Percentiles rank a stretch among this genome's conserved stretches.
Evolutionary conservation across 1,284 basidiomycete genomes (phyloP).

Genomic region (Fistulinella cinereoalba): DNA sequence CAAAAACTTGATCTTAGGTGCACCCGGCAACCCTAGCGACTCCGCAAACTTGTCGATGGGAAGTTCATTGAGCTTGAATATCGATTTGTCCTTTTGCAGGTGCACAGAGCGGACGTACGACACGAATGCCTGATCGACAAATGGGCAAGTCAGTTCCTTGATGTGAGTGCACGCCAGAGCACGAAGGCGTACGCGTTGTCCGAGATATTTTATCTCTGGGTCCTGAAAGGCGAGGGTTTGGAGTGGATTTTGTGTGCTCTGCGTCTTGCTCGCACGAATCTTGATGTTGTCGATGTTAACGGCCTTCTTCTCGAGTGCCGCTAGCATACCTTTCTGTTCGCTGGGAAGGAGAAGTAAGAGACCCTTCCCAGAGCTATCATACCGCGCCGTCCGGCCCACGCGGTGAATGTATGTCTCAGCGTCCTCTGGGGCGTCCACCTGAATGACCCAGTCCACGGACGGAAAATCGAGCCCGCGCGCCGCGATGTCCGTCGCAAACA

Average conservation of each 20-base stretch:
- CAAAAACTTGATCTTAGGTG: constrained; percentile 93
- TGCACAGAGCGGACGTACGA: constrained; percentile 94
- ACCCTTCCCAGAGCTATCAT: constrained; percentile 87
- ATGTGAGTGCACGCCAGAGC: background rate
- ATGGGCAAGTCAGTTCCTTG: background rate
- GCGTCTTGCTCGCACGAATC: constrained; percentile 86
- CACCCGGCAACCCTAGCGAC: constrained; percentile 89
- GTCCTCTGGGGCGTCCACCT: constrained; percentile 97
- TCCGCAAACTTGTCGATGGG: constrained; percentile 86
- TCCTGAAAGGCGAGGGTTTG: constrained; percentile 95
- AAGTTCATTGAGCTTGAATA: constrained; percentile 84
- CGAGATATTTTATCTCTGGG: constrained; percentile 96
- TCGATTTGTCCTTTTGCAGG: constrained; percentile 90
- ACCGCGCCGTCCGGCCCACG: constrained; percentile 93
- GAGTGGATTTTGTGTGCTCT: constrained; percentile 83
- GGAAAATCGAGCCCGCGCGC: constrained; percentile 97
- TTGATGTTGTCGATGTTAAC: constrained; percentile 85
- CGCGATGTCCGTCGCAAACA: constrained; percentile 97
- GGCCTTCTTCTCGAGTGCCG: constrained; percentile 69
- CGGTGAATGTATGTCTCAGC: constrained; percentile 98
- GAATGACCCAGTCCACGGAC: constrained; percentile 95
- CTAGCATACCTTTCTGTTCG: constrained; percentile 89
- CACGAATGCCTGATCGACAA: constrained; percentile 98
- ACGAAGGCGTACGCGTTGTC: constrained; percentile 69
- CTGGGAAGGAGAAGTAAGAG: constrained; percentile 84